Conservation (phyloP, 2,329 filamentous ascomycete species). For the Clarireedia paspali region DNA sequence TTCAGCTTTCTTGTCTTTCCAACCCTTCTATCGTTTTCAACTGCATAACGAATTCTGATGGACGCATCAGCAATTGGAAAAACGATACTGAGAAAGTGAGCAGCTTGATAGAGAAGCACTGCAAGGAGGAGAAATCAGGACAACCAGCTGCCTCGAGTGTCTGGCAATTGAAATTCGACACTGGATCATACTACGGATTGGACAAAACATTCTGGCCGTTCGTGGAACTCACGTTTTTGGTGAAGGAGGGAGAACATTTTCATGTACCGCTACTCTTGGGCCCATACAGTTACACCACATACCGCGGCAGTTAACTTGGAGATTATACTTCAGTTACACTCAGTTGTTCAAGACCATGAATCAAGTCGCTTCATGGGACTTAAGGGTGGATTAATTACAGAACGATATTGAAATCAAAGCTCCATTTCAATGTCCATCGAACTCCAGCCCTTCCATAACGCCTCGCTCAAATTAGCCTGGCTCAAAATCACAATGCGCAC, state of each 20-base stretch:
- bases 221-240: slow-evolving; percentile 46
- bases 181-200: slow-evolving; percentile 61
- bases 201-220: slow-evolving; percentile 50
- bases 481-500: not conserved
- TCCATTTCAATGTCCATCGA: not conserved
- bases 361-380: not conserved
- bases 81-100: slow-evolving; percentile 1
- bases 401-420: slow-evolving; percentile 1
- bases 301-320: slow-evolving; percentile 57
- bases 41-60: slow-evolving; percentile 67
- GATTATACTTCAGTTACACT: not conserved
- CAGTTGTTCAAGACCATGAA: not conserved
- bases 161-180: slow-evolving; percentile 69
- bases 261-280: slow-evolving; percentile 73
- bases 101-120: slow-evolving; percentile 13
- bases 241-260: slow-evolving; percentile 55
- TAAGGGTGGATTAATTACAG: slow-evolving; percentile 1
- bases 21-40: slow-evolving; percentile 42
- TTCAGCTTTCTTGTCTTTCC: slow-evolving; percentile 34
- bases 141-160: slow-evolving; percentile 29
- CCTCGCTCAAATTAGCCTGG: not conserved
- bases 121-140: slow-evolving; percentile 1
- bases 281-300: slow-evolving; percentile 76
- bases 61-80: slow-evolving; percentile 61
- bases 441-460: not conserved